Conservation (phyloP, 169 alveolate genomes). For the Plasmodium chabaudi region DNA sequence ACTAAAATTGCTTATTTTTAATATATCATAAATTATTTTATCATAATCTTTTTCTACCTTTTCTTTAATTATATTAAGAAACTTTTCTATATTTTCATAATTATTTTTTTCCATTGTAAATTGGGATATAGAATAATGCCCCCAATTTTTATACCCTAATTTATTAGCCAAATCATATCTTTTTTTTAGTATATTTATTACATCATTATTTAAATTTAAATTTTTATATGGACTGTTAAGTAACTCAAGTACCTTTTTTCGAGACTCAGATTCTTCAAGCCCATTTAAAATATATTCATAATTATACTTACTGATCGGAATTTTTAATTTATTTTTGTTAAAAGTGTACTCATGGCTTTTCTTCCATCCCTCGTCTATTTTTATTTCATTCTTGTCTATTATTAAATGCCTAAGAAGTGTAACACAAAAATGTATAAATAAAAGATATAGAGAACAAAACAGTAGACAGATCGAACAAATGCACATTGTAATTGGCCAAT, state of each 20-base stretch:
- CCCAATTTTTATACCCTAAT: conserved; percentile 60
- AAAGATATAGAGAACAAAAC: not conserved
- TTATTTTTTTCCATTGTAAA: conserved; percentile 59
- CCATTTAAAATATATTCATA: conserved; percentile 46
- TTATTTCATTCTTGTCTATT: conserved; percentile 50
- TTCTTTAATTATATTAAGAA: conserved; percentile 16
- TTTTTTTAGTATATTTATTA: conserved; percentile 65
- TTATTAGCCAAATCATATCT: conserved; percentile 61
- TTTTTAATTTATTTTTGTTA: conserved; percentile 39
- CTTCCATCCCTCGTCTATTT: conserved; percentile 55
- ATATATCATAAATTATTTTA: conserved; percentile 5
- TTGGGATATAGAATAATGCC: conserved; percentile 34
- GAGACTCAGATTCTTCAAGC: conserved; percentile 6
- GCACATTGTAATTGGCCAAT: not conserved
- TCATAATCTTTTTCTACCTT: conserved; percentile 34
- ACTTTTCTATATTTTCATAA: conserved; percentile 23
- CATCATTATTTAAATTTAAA: conserved; percentile 23
- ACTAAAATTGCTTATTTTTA: not conserved
- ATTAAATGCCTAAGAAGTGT: conserved; percentile 12
- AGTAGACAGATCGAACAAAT: not conserved
- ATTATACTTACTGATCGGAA: conserved; percentile 68
- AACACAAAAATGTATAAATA: not conserved
- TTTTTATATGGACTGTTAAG: conserved; percentile 51
- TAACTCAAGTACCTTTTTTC: conserved; percentile 36
- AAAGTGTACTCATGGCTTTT: conserved; percentile 35